Evolutionary conservation across 1,284 basidiomycete species (phyloP).

Genomic region (Ceratobasidium sp.): DNA sequence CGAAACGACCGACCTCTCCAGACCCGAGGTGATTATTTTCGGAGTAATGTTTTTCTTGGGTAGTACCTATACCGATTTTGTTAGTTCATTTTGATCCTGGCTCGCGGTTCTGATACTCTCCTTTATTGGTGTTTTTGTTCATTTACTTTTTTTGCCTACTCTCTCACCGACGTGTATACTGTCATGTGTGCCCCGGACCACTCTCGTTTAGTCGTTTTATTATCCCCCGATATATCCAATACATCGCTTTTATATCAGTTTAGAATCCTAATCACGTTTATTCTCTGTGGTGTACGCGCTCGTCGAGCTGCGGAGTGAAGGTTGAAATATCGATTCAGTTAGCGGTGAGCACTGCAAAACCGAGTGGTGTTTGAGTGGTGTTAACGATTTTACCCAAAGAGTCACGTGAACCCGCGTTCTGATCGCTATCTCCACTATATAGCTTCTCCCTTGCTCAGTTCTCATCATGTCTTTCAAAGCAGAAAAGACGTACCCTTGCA

Average conservation of each 20-base stretch:
- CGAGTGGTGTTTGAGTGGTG: no score
- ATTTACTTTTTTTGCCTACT: slow-evolving; percentile 27
- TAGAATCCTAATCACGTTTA: slow-evolving; percentile 18
- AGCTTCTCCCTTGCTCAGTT: slow-evolving; percentile 21
- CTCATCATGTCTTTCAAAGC: slow-evolving; percentile 30
- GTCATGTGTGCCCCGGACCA: slow-evolving; percentile 42
- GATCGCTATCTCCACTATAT: slow-evolving; percentile 5
- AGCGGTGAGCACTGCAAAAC: not conserved
- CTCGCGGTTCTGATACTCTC: slow-evolving; percentile 35
- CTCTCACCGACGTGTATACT: slow-evolving; percentile 42
- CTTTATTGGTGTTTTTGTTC: slow-evolving; percentile 40
- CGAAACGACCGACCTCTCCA: slow-evolving; percentile 42
- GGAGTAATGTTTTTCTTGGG: slow-evolving; percentile 23
- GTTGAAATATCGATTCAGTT: not conserved
- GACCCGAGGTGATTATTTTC: slow-evolving; percentile 25
- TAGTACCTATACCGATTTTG: slow-evolving; percentile 34
- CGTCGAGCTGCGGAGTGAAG: not conserved
- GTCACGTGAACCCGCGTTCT: slow-evolving; percentile 10
- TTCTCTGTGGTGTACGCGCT: not conserved
- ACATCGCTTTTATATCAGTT: slow-evolving; percentile 25
- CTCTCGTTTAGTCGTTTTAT: slow-evolving; percentile 40
- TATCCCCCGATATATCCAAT: slow-evolving; percentile 41
- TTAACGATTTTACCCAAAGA: not conserved
- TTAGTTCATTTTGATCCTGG: slow-evolving; percentile 34
- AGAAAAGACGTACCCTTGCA: slow-evolving; percentile 70